These are phyloP conservation scores for Hygrophorus pudorinus DNA, from an alignment of 768 basidiomycete genomes.

Conservation along the genomic window DNA sequence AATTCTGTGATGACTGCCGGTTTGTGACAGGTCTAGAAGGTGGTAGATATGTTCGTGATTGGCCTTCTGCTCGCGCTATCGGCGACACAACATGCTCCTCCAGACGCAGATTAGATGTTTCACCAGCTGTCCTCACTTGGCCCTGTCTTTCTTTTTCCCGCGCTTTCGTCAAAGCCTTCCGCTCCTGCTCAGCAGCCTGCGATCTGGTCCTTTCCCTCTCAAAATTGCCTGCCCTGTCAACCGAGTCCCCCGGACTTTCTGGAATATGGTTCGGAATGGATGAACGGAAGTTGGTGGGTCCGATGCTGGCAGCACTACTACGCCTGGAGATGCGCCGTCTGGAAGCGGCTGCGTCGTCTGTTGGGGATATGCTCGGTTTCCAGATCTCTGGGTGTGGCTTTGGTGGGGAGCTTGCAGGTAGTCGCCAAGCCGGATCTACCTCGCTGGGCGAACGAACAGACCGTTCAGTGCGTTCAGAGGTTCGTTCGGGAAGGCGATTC, in stretches of 20 bases:
- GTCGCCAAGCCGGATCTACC: neutral
- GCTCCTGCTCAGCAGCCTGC: neutral
- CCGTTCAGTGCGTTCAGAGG: no score
- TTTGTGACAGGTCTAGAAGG: neutral
- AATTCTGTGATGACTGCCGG: neutral
- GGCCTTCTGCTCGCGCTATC: no score
- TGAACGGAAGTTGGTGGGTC: constrained; percentile 32
- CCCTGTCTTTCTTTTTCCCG: constrained; percentile 5
- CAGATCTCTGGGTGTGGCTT: constrained; percentile 34
- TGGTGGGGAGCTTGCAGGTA: constrained; percentile 21
- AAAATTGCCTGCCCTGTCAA: constrained; percentile 9
- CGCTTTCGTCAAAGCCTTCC: constrained; percentile 2
- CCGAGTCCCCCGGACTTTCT: constrained; percentile 23
- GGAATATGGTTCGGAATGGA: constrained; percentile 27
- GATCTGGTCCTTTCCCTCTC: constrained; percentile 4
- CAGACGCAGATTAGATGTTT: neutral
- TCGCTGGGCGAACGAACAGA: no score
- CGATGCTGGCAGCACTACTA: constrained; percentile 39
- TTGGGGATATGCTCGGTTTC: constrained; percentile 36
- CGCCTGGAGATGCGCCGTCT: constrained; percentile 35
- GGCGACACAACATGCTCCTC: no score
- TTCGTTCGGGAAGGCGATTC: no score
- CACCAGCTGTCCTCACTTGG: constrained; percentile 1
- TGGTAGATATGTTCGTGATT: neutral
- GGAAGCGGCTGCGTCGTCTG: constrained; percentile 31